Evolutionary conservation across 1,284 basidiomycete species (phyloP), one percentile per base, ranked within the genome.

Genomic region (Cryptococcus hybrid): DNA sequence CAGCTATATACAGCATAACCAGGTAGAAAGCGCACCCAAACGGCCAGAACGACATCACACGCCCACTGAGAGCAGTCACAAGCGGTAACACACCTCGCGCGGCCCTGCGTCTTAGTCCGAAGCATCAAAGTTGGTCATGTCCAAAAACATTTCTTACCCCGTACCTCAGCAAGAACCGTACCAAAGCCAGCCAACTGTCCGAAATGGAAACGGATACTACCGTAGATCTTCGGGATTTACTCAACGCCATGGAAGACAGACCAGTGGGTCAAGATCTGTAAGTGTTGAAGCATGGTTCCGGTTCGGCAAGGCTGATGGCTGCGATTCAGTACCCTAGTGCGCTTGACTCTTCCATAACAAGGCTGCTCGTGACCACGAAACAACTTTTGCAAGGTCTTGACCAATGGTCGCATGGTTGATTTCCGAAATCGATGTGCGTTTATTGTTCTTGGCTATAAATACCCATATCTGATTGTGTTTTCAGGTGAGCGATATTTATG

Each of bases 401-500:
- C 8, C 82, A 86, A 78, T 97, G 93, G 93, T 90, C 90, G 70
- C 82, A 84, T 55, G 80, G 85, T 82, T 86, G 61, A 83, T 90
- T 60, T 83, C 86, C 54, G 95, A 99, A 73, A 81, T 81, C 35
- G 75, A 73, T 53, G 78, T 79, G 50, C 58, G 75, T 67, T 1
- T 5, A 7, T 30, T 30, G 30, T 30, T 30, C 30, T 30, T 30
- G 30, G 30, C 30, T 30, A 30, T 30, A 30, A 30, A 30, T 7
- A n/a, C n/a, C 43, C 13, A n/a, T 24, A 15, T 9, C 30, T 54
- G n/a, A 47, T 47, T 40, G 44, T 39, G 6, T 13, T 42, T 42
- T 30, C 30, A 90, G 67, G 93, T 99, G 66, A 96, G 92, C 81
- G 92, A 98, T 76, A 89, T 96, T 57, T 99, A 99, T 76, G 96